Evolutionary conservation across 1,139 yeast genomes (phyloP).

Genomic region (Scheffersomyces parashehatae): DNA sequence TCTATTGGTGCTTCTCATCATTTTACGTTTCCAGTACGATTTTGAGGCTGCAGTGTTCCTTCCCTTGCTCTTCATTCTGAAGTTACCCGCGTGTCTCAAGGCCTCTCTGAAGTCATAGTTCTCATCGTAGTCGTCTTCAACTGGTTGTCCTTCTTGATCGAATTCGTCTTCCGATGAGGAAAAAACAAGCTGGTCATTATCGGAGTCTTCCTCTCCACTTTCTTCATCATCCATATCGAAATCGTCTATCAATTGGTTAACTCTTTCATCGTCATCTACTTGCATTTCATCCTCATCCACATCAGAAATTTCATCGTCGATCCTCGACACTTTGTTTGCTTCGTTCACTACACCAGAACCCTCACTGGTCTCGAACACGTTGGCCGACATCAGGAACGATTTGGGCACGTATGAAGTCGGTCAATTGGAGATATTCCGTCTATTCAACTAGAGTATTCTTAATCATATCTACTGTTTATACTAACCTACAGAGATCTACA

Average conservation of each 20-base stretch:
- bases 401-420: no score
- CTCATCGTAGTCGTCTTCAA: conserved; percentile 44
- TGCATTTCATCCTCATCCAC: conserved; percentile 7
- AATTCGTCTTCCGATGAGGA: conserved; percentile 24
- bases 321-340: conserved; percentile 2
- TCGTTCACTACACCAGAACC: conserved; percentile 6
- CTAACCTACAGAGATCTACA: no score
- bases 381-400: conserved; percentile 9
- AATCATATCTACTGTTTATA: no score
- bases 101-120: conserved; percentile 58
- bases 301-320: conserved; percentile 2
- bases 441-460: no score
- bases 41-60: conserved; percentile 29
- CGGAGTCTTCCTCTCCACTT: conserved; percentile 20
- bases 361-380: conserved; percentile 11
- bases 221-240: conserved; percentile 14
- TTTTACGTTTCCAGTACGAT: conserved; percentile 33
- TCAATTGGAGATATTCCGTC: no score
- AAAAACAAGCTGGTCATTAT: conserved; percentile 14
- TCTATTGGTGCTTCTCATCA: conserved; percentile 37
- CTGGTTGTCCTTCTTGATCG: conserved; percentile 21
- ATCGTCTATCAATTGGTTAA: conserved; percentile 3
- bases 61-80: conserved; percentile 47
- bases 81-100: conserved; percentile 61
- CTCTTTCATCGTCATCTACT: not conserved